Base-by-base conservation (phyloP, 345 rosid genomes). In the Geranium brycei region DNA sequence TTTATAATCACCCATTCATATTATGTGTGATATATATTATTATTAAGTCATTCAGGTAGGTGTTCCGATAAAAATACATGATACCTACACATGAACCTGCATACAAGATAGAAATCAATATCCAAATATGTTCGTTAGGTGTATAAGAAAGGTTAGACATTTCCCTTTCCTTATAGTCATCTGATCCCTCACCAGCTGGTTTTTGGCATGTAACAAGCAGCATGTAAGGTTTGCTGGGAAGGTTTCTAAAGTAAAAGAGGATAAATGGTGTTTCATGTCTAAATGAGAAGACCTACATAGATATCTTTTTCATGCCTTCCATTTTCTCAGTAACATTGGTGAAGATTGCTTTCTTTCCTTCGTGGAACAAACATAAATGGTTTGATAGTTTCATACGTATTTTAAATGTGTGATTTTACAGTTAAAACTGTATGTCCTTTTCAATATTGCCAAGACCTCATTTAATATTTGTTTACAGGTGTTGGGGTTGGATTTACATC, bases 401-500 rank as follows among this genome's bases (percentile, higher is more conserved):
- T 23, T 47, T 47, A 47, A 47, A 47, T 47, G 12, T 47, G 7
- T 47, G 53, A 13, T 47, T 57, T 57, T 16, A 3, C n/a, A 3
- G 16, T 57, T 15, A 57, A 8, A 17, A 51, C 17, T 65, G 18
- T 13, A 8, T 23, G 28, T 30, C 28, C 35, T 19, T 15, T 57
- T 28, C 55, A 23, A 67, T 32, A 62, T 71, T 31, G 60, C 67
- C 69, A 72, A 79, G 53, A 64, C 40, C 60, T 60, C 40, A 19
- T 61, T 47, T 47, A 58, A 47, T 69, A 12, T 75, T 70, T 60
- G 63, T 67, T 17, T 82, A 78, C 89, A 88, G 99, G 97, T 61
- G 97, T 90, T 71, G 99, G 91, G 70, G 99, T 90, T 80, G 97
- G 97, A 63, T 93, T 93, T 78, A 88, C 66, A 60, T 90, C 99